phyloP scores from a whole-genome alignment of 345 rosid genomes.

The Kernera saxatilis region DNA sequence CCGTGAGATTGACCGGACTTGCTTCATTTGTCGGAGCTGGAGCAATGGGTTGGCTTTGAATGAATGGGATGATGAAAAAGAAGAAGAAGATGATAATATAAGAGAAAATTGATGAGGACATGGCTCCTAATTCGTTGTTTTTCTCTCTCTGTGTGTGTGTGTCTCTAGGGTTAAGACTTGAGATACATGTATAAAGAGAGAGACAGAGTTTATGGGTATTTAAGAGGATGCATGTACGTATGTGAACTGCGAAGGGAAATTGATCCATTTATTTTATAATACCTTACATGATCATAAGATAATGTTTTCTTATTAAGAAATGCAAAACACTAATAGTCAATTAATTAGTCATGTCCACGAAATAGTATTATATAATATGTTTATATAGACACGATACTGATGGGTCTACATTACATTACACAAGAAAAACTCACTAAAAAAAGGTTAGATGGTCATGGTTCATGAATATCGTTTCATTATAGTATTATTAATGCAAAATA shows the following conservation, averaged over 20 bases:
- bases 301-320: not conserved
- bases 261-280: not conserved
- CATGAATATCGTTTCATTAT: not conserved
- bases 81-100: not conserved
- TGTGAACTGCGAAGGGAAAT: not conserved
- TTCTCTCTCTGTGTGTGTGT: not conserved
- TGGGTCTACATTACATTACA: not conserved
- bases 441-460: not conserved
- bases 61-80: not conserved
- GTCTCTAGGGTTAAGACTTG: not conserved
- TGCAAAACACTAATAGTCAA: constrained; percentile 5
- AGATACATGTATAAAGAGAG: not conserved
- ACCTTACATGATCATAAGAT: not conserved
- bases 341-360: not conserved
- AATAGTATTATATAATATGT: too few relatives aligned
- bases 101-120: not conserved
- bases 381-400: not conserved
- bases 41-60: constrained; percentile 26
- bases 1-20: constrained; percentile 59
- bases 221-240: not conserved
- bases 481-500: not conserved
- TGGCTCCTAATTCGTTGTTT: not conserved
- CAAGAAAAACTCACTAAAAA: not conserved
- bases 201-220: not conserved
- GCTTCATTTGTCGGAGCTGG: constrained; percentile 44